Conservation (phyloP, 768 basidiomycete species). For the Tricholoma furcatifolium region DNA sequence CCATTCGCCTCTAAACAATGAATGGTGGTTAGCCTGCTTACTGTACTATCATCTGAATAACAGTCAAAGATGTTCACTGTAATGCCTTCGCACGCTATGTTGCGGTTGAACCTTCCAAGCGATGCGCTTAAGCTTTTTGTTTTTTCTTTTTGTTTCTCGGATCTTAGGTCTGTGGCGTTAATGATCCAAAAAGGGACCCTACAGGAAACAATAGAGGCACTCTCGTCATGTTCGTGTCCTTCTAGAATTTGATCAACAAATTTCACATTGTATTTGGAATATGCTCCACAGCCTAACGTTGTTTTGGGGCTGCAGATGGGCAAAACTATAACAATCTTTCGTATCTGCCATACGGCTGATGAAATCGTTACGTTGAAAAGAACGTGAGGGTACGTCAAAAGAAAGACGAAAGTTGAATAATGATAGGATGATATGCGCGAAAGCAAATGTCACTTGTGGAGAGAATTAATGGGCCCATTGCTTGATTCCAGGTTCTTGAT, state of each 20-base stretch:
- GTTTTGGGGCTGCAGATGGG: too few relatives aligned
- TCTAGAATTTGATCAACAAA: too few relatives aligned
- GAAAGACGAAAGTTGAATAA: conserved; percentile 15
- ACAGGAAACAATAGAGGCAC: background rate
- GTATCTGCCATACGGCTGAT: background rate
- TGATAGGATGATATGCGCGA: conserved; percentile 15
- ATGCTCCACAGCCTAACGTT: too few relatives aligned
- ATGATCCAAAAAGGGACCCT: too few relatives aligned
- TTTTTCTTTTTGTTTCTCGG: background rate
- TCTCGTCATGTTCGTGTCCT: background rate
- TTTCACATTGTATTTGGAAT: too few relatives aligned
- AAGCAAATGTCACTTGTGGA: background rate
- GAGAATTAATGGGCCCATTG: conserved; percentile 19
- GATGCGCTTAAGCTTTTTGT: background rate
- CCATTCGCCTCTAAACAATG: too few relatives aligned
- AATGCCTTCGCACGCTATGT: too few relatives aligned
- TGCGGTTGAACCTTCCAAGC: background rate
- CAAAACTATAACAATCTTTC: too few relatives aligned
- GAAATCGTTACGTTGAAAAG: conserved; percentile 10
- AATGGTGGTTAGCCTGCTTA: too few relatives aligned
- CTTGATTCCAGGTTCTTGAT: conserved; percentile 25
- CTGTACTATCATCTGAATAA: too few relatives aligned
- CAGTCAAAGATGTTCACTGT: too few relatives aligned
- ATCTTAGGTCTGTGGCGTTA: too few relatives aligned
- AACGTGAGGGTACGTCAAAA: conserved; percentile 2